phyloP scores from a whole-genome alignment of 495 filamentous ascomycete species.

The Tuber calosporum region DNA sequence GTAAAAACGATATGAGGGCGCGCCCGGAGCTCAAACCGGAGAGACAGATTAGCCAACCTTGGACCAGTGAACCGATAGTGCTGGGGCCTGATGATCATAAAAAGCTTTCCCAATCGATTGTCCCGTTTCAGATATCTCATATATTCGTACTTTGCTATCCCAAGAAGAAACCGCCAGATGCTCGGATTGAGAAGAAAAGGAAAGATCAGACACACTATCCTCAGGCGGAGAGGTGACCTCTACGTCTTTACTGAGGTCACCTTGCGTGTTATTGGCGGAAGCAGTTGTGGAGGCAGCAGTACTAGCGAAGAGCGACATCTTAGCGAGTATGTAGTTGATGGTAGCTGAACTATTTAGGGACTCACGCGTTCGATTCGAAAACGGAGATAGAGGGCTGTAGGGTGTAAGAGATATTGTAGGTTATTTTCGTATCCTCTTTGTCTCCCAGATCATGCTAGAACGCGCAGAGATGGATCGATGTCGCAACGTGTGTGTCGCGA shows the following conservation, averaged over 20 bases:
- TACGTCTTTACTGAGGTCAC: slow-evolving; percentile 86
- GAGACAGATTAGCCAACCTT: slow-evolving; percentile 53
- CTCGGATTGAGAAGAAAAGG: slow-evolving; percentile 68
- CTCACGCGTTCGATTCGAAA: background rate
- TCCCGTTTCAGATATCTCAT: slow-evolving; percentile 68
- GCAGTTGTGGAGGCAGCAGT: slow-evolving; percentile 37
- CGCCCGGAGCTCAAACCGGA: slow-evolving; percentile 34
- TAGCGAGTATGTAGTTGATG: background rate
- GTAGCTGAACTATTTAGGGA: background rate
- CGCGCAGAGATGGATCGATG: background rate
- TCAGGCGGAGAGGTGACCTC: slow-evolving; percentile 66
- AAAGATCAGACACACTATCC: slow-evolving; percentile 76
- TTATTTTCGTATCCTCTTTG: background rate
- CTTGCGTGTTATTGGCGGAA: slow-evolving; percentile 62
- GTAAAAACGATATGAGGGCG: slow-evolving; percentile 28
- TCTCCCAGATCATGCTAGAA: background rate
- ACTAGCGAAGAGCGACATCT: slow-evolving; percentile 32
- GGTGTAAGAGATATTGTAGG: background rate
- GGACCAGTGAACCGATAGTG: slow-evolving; percentile 74
- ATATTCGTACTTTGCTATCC: slow-evolving; percentile 91
- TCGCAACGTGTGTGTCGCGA: background rate
- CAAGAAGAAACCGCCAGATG: slow-evolving; percentile 80
- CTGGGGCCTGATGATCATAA: slow-evolving; percentile 69
- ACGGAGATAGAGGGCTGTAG: background rate
- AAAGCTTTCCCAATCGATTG: slow-evolving; percentile 69